These are phyloP conservation scores for Escallonia herrerae DNA, from an alignment of 129 eudicot genomes.

Conservation along the genomic window DNA sequence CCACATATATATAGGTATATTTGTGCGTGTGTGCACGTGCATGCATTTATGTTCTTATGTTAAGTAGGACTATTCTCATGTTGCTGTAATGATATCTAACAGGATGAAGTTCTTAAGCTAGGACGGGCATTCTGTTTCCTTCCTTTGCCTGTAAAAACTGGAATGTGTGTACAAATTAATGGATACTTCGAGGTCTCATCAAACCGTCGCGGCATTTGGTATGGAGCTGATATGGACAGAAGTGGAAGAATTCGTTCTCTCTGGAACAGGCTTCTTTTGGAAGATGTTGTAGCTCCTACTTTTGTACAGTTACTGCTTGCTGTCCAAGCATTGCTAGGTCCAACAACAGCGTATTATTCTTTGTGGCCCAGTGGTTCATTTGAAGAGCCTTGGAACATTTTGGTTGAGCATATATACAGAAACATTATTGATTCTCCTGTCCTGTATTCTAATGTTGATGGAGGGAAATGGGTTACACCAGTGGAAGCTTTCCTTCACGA, in stretches of 20 bases:
- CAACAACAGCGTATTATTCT: conserved; percentile 62
- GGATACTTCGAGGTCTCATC: conserved; percentile 99
- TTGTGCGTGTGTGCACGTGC: too few relatives aligned
- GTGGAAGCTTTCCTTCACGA: conserved; percentile 75
- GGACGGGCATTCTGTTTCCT: conserved; percentile 98
- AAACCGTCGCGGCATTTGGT: conserved; percentile 99
- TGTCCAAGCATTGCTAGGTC: conserved; percentile 55
- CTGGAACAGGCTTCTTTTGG: conserved; percentile 93
- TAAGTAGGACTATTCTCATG: not conserved
- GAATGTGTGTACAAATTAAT: conserved; percentile 79
- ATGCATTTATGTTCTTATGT: too few relatives aligned
- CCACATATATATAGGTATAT: too few relatives aligned
- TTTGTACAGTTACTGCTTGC: conserved; percentile 65
- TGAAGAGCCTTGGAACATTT: conserved; percentile 93
- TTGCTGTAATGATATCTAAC: conserved; percentile 16
- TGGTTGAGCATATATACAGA: conserved; percentile 70
- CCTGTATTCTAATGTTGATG: conserved; percentile 67
- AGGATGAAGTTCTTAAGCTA: conserved; percentile 62
- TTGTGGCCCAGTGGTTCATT: conserved; percentile 94
- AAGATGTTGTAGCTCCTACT: conserved; percentile 79
- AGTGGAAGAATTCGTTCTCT: conserved; percentile 88
- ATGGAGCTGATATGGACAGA: conserved; percentile 99
- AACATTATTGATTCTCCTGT: conserved; percentile 56
- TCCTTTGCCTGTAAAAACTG: conserved; percentile 93
- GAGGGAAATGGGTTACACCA: conserved; percentile 87